Base-by-base conservation (phyloP, 2,329 filamentous ascomycete species). In the Sporothrix brunneoviolacea region DNA sequence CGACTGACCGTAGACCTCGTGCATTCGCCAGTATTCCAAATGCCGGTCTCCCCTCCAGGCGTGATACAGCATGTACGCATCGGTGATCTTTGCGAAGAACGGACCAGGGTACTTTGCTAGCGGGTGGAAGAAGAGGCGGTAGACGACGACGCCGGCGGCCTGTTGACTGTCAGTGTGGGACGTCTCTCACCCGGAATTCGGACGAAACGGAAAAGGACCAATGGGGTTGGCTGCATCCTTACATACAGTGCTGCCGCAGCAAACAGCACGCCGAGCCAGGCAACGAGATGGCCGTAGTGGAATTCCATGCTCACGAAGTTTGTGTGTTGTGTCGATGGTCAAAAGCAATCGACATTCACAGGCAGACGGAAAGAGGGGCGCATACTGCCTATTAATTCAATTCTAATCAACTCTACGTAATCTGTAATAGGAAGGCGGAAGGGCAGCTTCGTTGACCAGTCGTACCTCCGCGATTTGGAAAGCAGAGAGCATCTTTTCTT, bases 41-140 rank as follows among this genome's bases (percentile, higher is more conserved):
- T 91, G 86, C 1, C 86, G 77, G 57, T 86, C 82, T 47, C 86
- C 87, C 60, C 80, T 83, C 67, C 82, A 86, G 42, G 85, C 84
- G 58, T 89, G 82, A 64, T 87, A 91, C 27, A 85, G 76, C 62
- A 83, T 79, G 59, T 83, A 77, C 56, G 70, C 77, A 59, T 82
- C 74, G n/a, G 81, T 82, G 57, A 84, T 65, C 60, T 79, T 83
- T 51, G 79, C 80, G 37, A 84, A 61, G 42, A 83, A 67, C 0
- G 83, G 83, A 2, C 82, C 83, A 1, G 82, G 83, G 56, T 84
- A 83, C 52, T 76, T 79, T 16, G 80, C 74, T 9, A 86, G 66
- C 4, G 82, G 82, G 59, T 86, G 82, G 62, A 84, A 77, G 62
- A 74, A 80, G 51, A 84, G 58, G 50, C 79, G 71, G 61, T 84